Base-by-base conservation (phyloP, 345 rosid species). In the Gossypium longicalyx region DNA sequence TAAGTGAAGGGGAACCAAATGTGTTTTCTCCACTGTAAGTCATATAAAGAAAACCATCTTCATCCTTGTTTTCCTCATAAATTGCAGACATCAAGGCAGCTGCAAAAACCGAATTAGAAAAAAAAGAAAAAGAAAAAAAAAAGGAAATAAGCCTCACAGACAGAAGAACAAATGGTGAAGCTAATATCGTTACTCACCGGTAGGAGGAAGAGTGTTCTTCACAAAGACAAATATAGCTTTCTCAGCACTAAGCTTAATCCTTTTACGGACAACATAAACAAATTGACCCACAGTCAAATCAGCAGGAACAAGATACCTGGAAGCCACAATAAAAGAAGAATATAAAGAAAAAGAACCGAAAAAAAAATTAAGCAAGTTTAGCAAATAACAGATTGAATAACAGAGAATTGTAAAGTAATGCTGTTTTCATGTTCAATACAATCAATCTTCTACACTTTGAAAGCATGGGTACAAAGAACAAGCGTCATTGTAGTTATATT, bases 271-370 rank as follows among this genome's bases (percentile, higher is more conserved):
- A 73, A 91, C 91, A 81, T 87, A 91, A 53, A 89, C 92, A 74
- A 91, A 91, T 77, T 89, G 93, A 3, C 97, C 97, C 48, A 87
- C 90, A n/a, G 88, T 83, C 82, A 91, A 83, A 81, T 91, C 93
- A 51, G 89, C 89, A 2, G 93, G 93, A 22, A 91, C 93, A 78
- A 91, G 93, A 80, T 89, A 89, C 68, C 97, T 91, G 82, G 82
- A 72, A 76, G 25, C 29, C 34, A 29, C 45, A 47, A 45, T 3
- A n/a, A 48, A 48, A 73, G 1, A 12, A 23, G 43, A 56, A 6
- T 19, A 16, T 29, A 48, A 62, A 23, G 16, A 22, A 58, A 58
- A 58, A 47, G 15, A 22, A 19, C 10, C 8, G 12, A 45, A n/a
- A 8, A 54, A 25, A 72, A 23, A 9, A 52, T 52, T 19, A 43